Conservation (phyloP, 78 protist genomes). For the slime mould (Dictyostelium discoideum) region DNA sequence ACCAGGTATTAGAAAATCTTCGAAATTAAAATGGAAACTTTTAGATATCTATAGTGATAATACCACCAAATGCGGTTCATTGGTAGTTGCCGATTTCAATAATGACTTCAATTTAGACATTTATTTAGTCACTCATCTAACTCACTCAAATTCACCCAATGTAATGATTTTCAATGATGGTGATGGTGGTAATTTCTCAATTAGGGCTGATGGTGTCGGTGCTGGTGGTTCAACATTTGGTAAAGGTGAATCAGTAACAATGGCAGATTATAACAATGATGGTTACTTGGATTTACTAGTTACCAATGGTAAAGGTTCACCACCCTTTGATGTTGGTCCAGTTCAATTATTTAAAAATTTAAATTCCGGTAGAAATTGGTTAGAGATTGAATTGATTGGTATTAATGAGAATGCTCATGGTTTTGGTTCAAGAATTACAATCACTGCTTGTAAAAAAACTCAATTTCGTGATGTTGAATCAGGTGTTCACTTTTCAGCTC, state of each 20-base stretch:
- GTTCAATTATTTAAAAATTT: constrained; percentile 39
- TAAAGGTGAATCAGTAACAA: constrained; percentile 34
- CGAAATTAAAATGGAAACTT: constrained; percentile 9
- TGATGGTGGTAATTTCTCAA: background rate
- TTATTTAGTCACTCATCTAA: constrained; percentile 30
- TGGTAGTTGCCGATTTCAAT: constrained; percentile 58
- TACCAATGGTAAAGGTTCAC: constrained; percentile 71
- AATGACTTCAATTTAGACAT: constrained; percentile 39
- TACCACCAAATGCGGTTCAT: constrained; percentile 31
- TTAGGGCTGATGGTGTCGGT: constrained; percentile 38
- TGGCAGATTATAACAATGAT: constrained; percentile 61
- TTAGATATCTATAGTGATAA: background rate
- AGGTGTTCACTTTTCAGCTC: constrained; percentile 70
- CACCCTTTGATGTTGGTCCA: constrained; percentile 69
- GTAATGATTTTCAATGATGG: constrained; percentile 8
- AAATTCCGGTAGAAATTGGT: constrained; percentile 18
- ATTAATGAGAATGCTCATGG: constrained; percentile 65
- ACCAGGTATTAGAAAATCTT: background rate
- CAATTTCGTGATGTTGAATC: constrained; percentile 58
- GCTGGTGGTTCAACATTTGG: constrained; percentile 75
- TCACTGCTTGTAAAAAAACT: constrained; percentile 13
- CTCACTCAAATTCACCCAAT: constrained; percentile 62
- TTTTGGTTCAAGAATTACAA: constrained; percentile 46
- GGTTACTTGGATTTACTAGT: constrained; percentile 41
- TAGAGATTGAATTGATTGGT: constrained; percentile 49